Conservation (phyloP, 306 rosid genomes). For the Hylodesmum podocarpum region DNA sequence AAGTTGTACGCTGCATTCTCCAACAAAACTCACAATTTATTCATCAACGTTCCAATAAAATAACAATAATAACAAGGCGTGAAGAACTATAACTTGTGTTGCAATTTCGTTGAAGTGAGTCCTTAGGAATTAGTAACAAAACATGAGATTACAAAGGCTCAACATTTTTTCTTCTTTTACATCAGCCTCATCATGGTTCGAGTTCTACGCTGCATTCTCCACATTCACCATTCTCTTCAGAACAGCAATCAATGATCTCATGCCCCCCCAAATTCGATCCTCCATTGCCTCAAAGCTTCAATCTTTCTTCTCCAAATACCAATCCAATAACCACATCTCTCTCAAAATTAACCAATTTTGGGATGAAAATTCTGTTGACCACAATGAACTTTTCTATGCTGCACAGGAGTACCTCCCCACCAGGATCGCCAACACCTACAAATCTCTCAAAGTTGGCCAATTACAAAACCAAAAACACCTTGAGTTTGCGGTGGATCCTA, state of each 20-base stretch:
- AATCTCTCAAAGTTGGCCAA: conserved; percentile 25
- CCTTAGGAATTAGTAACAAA: too few species aligned
- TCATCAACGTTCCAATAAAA: too few species aligned
- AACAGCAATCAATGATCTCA: conserved; percentile 20
- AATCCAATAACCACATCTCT: not conserved
- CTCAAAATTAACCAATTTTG: not conserved
- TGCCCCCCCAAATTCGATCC: not conserved
- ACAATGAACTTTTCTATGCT: conserved; percentile 16
- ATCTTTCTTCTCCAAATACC: not conserved
- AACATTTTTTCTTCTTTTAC: not conserved
- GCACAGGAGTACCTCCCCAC: conserved; percentile 26
- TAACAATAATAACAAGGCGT: too few species aligned
- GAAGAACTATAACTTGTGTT: too few species aligned
- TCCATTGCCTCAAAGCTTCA: not conserved
- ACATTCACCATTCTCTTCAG: conserved; percentile 28
- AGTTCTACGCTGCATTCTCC: conserved; percentile 22
- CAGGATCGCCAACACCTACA: not conserved
- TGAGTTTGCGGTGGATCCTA: not conserved
- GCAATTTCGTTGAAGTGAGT: too few species aligned
- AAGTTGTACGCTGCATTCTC: too few species aligned
- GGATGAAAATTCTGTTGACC: not conserved
- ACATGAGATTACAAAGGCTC: not conserved
- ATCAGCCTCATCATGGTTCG: conserved; percentile 28
- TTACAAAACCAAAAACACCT: not conserved
- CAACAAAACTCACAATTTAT: too few species aligned